Conservation (phyloP, 345 rosid species). For the Streptanthus diversifolius region DNA sequence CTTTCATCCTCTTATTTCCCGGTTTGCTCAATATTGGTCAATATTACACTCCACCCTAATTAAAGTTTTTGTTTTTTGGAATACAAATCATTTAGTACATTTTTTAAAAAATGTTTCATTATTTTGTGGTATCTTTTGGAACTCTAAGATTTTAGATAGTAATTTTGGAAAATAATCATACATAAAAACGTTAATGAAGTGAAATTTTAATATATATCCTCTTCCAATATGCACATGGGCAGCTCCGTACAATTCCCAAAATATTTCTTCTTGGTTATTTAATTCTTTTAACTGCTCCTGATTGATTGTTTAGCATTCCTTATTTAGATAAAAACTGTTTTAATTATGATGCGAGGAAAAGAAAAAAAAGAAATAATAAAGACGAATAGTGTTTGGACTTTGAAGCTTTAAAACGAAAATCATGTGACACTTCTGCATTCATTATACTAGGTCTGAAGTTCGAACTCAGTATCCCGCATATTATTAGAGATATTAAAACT, state of each 20-base stretch:
- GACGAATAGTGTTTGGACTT: conserved; percentile 10
- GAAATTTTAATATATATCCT: background rate
- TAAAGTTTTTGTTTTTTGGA: background rate
- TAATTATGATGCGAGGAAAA: background rate
- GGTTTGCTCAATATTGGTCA: conserved; percentile 38
- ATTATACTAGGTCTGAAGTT: no score
- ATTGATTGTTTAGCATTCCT: background rate
- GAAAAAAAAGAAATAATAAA: background rate
- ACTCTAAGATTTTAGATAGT: background rate
- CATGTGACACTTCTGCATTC: no score
- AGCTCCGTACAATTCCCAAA: background rate
- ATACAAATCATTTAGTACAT: background rate
- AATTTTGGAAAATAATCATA: background rate
- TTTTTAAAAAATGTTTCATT: no score
- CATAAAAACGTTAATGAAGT: background rate
- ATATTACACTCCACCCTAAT: conserved; percentile 32
- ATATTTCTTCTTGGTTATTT: background rate
- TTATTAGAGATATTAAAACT: no score
- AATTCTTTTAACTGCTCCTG: background rate
- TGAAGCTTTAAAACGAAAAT: conserved; percentile 10
- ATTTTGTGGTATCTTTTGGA: background rate
- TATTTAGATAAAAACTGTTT: conserved; percentile 21
- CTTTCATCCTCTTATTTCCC: conserved; percentile 24
- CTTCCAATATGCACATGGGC: background rate
- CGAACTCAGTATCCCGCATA: no score